Evolutionary conservation across 495 filamentous ascomycete genomes (phyloP), one percentile per base, ranked within the genome.

Genomic region (Lophium mytilinum): DNA sequence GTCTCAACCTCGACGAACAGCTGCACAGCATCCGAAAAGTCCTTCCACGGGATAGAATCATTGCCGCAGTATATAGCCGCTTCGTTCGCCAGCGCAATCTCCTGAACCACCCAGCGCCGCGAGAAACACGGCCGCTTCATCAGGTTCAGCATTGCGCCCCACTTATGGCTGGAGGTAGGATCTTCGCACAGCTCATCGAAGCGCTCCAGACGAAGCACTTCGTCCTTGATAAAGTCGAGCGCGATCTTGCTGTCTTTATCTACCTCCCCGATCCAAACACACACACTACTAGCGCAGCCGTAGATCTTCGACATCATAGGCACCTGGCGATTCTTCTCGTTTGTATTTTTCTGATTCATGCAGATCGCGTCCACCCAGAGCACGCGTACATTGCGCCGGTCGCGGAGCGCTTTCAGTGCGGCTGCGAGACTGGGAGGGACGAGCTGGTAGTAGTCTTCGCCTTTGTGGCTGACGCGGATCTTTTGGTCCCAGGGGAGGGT

Each of bases 1-100:
- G 37, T 55, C 17, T 60, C 57, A 9, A 55, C 40, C 34, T 55
- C 52, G 4, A 49, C 34, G 21, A 56, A 56, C 1, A 56, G n/a
- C 14, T n/a, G 5, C 42, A 56, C 53, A 17, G 53, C 53, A 15
- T 41, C 45, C 9, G 53, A 17, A 17, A 56, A 56, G 17, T 56
- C n/a, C 21, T 37, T 9, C 53, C 53, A 56, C 11, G 19, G 7
- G n/a, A 56, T 50, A 24, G 7, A 8, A 10, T 56, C 33, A 1
- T 7, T 6, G n/a, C 53, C 53, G 34, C 53, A 56, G 14, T 49
- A 39, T 9, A 56, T 15, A 6, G 3, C 21, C 6, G 43, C 53
- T 18, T 34, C 30, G 1, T 37, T n/a, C 1, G 53, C 53, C 10
- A 50, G 14, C 4, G 43, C 33, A 37, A 56, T 56, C 19, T 56